Conservation (phyloP, 495 filamentous ascomycete genomes). For the Aspergillus sclerotioniger region DNA sequence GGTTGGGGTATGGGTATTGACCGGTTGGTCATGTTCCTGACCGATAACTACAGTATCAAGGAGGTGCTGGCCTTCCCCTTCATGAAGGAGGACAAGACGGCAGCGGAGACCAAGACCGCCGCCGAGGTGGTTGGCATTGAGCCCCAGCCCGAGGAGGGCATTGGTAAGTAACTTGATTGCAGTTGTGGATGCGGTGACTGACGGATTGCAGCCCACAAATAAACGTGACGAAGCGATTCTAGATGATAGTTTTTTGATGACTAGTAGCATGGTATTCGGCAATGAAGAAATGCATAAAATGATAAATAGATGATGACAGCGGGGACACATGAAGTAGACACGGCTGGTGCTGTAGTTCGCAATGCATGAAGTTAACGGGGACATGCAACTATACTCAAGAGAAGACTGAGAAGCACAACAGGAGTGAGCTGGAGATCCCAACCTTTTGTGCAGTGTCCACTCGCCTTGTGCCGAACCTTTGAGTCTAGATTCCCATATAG, state of each 20-base stretch:
- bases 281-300: slow-evolving; percentile 17
- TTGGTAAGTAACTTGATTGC: slow-evolving; percentile 53
- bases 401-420: too few species aligned
- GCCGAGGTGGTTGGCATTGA: slow-evolving; percentile 65
- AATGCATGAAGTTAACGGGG: neutral
- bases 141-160: slow-evolving; percentile 65
- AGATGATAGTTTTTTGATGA: slow-evolving; percentile 14
- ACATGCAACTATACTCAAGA: too few species aligned
- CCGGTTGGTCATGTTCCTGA: slow-evolving; percentile 95
- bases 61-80: slow-evolving; percentile 93
- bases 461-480: too few species aligned
- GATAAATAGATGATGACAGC: slow-evolving; percentile 5
- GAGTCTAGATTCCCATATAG: too few species aligned
- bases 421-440: too few species aligned
- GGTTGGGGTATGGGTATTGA: slow-evolving; percentile 99
- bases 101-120: slow-evolving; percentile 50
- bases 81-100: slow-evolving; percentile 68
- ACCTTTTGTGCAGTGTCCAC: too few species aligned
- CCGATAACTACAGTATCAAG: slow-evolving; percentile 91
- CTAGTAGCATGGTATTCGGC: slow-evolving; percentile 12
- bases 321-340: neutral
- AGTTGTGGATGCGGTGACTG: neutral
- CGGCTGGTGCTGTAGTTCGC: neutral
- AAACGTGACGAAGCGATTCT: slow-evolving; percentile 2
- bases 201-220: neutral